Evolutionary conservation across 129 eudicot genomes (phyloP).

Genomic region (Helichrysum umbraculigerum): DNA sequence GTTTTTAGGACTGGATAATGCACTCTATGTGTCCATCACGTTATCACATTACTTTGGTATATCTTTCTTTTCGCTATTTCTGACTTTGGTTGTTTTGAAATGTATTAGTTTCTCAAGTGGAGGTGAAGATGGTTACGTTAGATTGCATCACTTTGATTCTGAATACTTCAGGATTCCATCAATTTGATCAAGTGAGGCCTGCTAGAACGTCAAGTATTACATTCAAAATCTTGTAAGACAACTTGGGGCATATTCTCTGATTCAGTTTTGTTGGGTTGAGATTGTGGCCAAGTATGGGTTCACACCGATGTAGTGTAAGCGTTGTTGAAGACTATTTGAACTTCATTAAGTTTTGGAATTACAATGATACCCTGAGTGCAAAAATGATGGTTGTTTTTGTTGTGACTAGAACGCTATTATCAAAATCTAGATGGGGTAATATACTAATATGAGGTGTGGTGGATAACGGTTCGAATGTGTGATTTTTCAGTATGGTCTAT

Average conservation of each 20-base stretch:
- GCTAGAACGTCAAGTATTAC: neutral
- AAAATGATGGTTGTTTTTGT: neutral
- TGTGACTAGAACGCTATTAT: neutral
- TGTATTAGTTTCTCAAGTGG: conserved; percentile 66
- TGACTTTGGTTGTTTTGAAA: neutral
- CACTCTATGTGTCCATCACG: neutral
- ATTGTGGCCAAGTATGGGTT: conserved; percentile 12
- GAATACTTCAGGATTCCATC: conserved; percentile 65
- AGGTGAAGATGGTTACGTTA: conserved; percentile 80
- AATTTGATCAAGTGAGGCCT: conserved; percentile 5
- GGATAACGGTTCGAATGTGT: neutral
- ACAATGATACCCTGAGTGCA: neutral
- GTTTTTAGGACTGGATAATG: neutral
- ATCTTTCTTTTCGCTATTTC: neutral
- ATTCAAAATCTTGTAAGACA: conserved; percentile 5
- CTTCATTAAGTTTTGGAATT: conserved; percentile 22
- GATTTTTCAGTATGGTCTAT: neutral
- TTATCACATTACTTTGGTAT: neutral
- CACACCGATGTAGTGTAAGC: conserved; percentile 8
- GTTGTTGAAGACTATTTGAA: conserved; percentile 19
- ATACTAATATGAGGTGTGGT: neutral
- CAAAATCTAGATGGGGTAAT: neutral
- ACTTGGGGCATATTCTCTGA: neutral
- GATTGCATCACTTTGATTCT: conserved; percentile 68
- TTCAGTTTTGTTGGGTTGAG: conserved; percentile 26